Base-by-base conservation (phyloP, 495 filamentous ascomycete species). In the Hypoxylon subgilvum region DNA sequence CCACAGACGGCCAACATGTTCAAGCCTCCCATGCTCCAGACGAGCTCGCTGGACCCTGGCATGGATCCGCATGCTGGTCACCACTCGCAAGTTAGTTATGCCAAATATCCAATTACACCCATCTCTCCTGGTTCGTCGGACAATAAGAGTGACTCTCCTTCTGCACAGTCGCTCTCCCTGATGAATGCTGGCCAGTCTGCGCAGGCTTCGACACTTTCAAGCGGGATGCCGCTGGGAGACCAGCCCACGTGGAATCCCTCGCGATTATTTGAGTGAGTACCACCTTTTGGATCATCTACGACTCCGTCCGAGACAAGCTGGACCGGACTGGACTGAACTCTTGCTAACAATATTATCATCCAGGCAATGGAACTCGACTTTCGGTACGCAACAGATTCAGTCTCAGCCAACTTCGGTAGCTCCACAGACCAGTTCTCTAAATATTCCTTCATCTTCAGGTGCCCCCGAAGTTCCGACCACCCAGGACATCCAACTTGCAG, bases 301-400 rank as follows among this genome's bases (percentile, higher is more conserved):
- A n/a, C 1, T 36, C 16, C 12, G 7, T 30, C 17, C 2, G 1
- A 38, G 6, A 19, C 8, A 14, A 9, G 5, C 9, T n/a, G n/a
- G n/a, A n/a, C n/a, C n/a, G n/a, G n/a, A n/a, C n/a, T n/a, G n/a
- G n/a, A n/a, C n/a, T n/a, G n/a, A n/a, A n/a, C 23, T 31, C 17
- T 27, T 64, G 48, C 68, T 79, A 58, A 80, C 64, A 34, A 44
- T 52, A 16, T 14, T 23, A 18, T 47, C 5, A 18, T n/a, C n/a
- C 56, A 94, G 91, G 69, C 89, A 92, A 77, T 96, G 92, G 92
- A 90, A 93, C 64, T 87, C 88, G 53, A 91, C 91, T 18, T 96
- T 96, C 73, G 90, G 90, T 72, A 85, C 85, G 66, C 82, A 79
- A 41, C 76, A 77, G 50, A 67, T 75, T 55, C 74, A 79, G 47